Conservation (phyloP, 2,329 filamentous ascomycete species). For the Endoconidiophora polonica region DNA sequence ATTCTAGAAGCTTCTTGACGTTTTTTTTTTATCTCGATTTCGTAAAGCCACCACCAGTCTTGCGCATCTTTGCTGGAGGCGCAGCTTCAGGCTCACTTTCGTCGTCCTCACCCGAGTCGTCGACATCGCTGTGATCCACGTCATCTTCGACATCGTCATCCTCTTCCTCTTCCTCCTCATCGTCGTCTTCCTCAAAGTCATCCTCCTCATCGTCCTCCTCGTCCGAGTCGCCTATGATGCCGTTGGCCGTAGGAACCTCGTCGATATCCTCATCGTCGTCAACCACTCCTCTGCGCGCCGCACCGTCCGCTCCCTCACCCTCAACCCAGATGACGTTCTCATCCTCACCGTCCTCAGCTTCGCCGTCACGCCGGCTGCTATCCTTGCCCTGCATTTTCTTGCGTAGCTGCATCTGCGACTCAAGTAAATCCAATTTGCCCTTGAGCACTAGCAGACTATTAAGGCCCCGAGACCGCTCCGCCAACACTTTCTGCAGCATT, state of each 20-base stretch:
- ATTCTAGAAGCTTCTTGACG: too few species aligned
- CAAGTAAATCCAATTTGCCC: slow-evolving; percentile 87
- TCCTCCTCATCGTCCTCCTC: slow-evolving; percentile 36
- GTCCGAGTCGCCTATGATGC: slow-evolving; percentile 40
- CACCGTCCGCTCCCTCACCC: slow-evolving; percentile 40
- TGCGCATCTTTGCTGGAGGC: slow-evolving; percentile 30
- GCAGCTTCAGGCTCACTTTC: slow-evolving; percentile 33
- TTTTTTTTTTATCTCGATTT: slow-evolving; percentile 21
- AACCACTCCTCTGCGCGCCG: slow-evolving; percentile 23
- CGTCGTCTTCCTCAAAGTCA: slow-evolving; percentile 25
- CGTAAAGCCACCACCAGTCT: slow-evolving; percentile 22
- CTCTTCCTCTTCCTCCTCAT: slow-evolving; percentile 28
- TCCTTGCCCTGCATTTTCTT: slow-evolving; percentile 40
- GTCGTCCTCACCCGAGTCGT: slow-evolving; percentile 40
- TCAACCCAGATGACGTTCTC: slow-evolving; percentile 77
- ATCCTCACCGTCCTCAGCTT: slow-evolving; percentile 29
- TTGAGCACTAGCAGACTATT: slow-evolving; percentile 74
- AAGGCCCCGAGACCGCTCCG: slow-evolving; percentile 69
- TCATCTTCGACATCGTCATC: slow-evolving; percentile 40
- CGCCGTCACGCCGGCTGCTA: slow-evolving; percentile 20
- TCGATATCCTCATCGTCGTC: slow-evolving; percentile 40
- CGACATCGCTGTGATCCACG: slow-evolving; percentile 40
- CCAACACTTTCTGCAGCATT: slow-evolving; percentile 70
- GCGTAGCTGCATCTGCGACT: slow-evolving; percentile 72
- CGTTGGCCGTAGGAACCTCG: slow-evolving; percentile 38